Conservation (phyloP, 257 asterid species). For the Forsythia viridissima region DNA sequence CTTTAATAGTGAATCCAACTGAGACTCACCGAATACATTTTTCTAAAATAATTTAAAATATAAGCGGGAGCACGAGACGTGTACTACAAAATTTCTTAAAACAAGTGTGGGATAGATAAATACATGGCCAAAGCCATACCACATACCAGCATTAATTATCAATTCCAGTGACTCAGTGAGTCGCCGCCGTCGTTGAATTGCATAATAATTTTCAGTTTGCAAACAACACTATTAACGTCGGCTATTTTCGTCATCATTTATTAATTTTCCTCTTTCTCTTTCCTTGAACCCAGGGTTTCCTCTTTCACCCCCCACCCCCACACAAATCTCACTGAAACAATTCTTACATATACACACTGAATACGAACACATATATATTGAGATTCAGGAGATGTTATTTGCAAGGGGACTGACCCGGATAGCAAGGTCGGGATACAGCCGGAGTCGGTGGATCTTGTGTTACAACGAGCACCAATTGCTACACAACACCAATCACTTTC, state of each 20-base stretch:
- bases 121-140: not conserved
- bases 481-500: not conserved
- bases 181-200: not conserved
- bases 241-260: not conserved
- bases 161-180: not conserved
- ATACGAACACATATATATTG: not conserved
- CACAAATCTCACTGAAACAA: not conserved
- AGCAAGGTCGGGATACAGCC: not conserved
- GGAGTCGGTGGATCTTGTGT: not conserved
- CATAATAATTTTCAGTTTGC: not conserved
- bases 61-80: too few species aligned
- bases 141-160: not conserved
- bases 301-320: not conserved
- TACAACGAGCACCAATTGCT: not conserved
- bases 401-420: constrained; percentile 5
- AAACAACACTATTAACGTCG: not conserved
- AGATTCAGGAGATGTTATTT: constrained; percentile 1
- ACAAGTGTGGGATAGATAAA: not conserved
- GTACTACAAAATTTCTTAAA: too few species aligned
- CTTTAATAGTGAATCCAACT: too few species aligned
- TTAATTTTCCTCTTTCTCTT: not conserved
- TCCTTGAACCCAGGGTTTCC: not conserved
- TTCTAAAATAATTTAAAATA: too few species aligned
- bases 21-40: too few species aligned
- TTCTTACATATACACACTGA: not conserved